Base-by-base conservation (phyloP, 345 rosid genomes). In the Arabidopsis thaliana region DNA sequence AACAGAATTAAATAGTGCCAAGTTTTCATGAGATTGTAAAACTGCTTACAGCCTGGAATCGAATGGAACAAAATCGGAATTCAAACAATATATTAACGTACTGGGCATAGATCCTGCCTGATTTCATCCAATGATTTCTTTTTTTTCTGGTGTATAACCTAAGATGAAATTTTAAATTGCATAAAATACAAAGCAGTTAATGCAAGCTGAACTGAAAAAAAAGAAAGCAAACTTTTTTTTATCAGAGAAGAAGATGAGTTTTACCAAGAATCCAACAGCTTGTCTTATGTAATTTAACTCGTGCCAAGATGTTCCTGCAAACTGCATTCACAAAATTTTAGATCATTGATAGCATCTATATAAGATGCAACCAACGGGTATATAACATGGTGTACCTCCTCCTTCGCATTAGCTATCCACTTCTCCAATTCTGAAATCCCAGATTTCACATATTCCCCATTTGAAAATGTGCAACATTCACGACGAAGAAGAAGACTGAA, bases 221-320 rank as follows among this genome's bases (percentile, higher is more conserved):
- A 11, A 41, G 23, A 50, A 50, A 8, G 65, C 4, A 23, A 30
- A 48, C 46, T 24, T 46, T 46, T 30, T 14, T 22, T 6, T 60
- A 65, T 72, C 61, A 78, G 37, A 65, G 53, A 73, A 66, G 42
- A 55, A 64, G 20, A 67, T 51, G 70, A 45, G 30, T 44, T 23
- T 57, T 86, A 94, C 97, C 97, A 95, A 85, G 84, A 95, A 95
- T 30, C 97, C 97, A 82, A 95, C 97, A 78, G 99, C 99, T 87
- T 95, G 99, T 78, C 97, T 85, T 71, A 95, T 92, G 80, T 87
- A 95, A 65, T 89, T 92, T 67, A 95, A 83, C 83, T 92, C 99
- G 28, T 92, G 96, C 99, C 99, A 95, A 49, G 97, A 95, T 62
- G 97, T 95, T 84, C 99, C 99, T 83, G 96, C 83, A 84, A 79